Base-by-base conservation (phyloP, 2,329 filamentous ascomycete genomes). In the Botrytis porri region DNA sequence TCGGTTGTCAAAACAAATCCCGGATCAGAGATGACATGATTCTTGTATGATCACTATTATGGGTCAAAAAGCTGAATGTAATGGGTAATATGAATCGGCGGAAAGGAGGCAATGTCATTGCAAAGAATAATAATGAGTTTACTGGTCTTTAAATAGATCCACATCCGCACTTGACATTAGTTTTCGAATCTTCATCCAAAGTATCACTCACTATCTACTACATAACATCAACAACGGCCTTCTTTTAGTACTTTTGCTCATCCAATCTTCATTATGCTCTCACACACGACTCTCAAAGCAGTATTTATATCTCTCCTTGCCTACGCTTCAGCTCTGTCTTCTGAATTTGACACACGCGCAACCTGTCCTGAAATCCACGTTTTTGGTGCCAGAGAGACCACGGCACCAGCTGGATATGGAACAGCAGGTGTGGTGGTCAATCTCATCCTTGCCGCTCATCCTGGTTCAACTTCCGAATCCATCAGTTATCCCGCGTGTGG, bases 401-500 rank as follows among this genome's bases (percentile, higher is more conserved):
- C 84, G 0, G 85, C 77, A 12, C 73, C 84, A 1, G 75, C 82
- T 10, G 88, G 88, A 1, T 89, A 86, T 75, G 88, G 88, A 14
- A 84, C 85, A 0, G 82, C 86, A 3, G 81, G 82, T 35, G 65
- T 62, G 1, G 83, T 89, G 20, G 85, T 89, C 32, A 84, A 88
- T 75, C 80, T 84, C 72, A 83, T 89, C 59, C 80, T 84, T 4
- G 80, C 78, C 45, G 83, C 85, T 5, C 85, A 87, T 75, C 77
- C 85, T 0, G 87, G 86, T 0, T 81, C 86, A 0, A 88, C 86
- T 0, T 81, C 86, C 1, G 87, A 88, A 75, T 85, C 87, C 29
- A 88, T 89, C 75, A 78, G 74, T 57, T 89, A 89, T 77, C 87
- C 90, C 54, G 90, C 90, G 2, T 90, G 88, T 60, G 90, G 90